Conservation (phyloP, 495 filamentous ascomycete genomes). For the Chlorociboria aeruginascens region DNA sequence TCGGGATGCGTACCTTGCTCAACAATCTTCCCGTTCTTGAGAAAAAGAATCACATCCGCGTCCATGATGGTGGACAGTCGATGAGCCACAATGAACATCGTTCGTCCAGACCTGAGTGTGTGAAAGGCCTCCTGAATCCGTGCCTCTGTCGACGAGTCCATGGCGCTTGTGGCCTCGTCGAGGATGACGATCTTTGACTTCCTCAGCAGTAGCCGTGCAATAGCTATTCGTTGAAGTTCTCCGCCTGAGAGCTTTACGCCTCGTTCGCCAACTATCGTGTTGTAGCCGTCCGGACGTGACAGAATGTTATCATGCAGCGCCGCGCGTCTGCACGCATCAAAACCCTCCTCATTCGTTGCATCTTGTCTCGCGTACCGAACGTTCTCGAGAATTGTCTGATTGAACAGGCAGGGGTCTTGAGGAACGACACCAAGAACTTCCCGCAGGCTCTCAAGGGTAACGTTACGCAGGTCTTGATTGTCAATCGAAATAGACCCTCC, state of each 20-base stretch:
- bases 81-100: slow-evolving; percentile 28
- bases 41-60: background rate
- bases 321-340: slow-evolving; percentile 41
- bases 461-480: slow-evolving; percentile 53
- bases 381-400: slow-evolving; percentile 58
- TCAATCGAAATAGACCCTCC: slow-evolving; percentile 52
- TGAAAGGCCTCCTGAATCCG: slow-evolving; percentile 60
- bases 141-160: slow-evolving; percentile 69
- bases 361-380: slow-evolving; percentile 50
- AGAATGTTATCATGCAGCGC: slow-evolving; percentile 27
- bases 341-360: slow-evolving; percentile 48
- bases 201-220: slow-evolving; percentile 51
- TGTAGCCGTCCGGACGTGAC: slow-evolving; percentile 35
- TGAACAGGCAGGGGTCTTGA: slow-evolving; percentile 52
- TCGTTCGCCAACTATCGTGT: slow-evolving; percentile 37
- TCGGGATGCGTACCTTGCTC: background rate
- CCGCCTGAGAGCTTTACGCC: slow-evolving; percentile 47
- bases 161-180: slow-evolving; percentile 73
- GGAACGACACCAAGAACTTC: slow-evolving; percentile 55
- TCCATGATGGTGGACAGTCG: background rate
- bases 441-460: slow-evolving; percentile 51
- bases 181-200: slow-evolving; percentile 63
- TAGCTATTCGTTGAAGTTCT: slow-evolving; percentile 48
- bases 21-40: background rate
- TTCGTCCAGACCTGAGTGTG: slow-evolving; percentile 53